Conservation (phyloP, 345 rosid genomes). For the Salix brachista region DNA sequence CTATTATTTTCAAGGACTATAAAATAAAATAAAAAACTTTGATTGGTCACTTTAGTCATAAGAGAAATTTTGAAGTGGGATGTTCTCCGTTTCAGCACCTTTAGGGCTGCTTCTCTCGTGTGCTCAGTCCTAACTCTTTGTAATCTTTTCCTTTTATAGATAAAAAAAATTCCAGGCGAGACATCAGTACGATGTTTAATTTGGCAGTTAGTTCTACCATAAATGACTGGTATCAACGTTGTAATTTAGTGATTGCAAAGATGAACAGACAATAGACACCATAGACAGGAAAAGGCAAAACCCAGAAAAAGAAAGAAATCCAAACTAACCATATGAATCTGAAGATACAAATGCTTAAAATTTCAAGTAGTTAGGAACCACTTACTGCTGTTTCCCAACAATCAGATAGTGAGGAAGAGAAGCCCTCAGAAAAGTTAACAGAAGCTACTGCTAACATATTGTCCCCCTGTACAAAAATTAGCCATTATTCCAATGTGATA, state of each 20-base stretch:
- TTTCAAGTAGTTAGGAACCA: slow-evolving; percentile 3
- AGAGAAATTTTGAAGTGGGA: not conserved
- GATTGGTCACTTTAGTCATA: not conserved
- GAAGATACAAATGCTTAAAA: not conserved
- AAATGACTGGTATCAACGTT: not conserved
- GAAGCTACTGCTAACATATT: slow-evolving; percentile 59
- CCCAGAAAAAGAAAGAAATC: not conserved
- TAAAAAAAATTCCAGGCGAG: too few species aligned
- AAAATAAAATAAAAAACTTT: too few species aligned
- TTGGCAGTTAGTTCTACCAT: not conserved
- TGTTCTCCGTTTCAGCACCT: not conserved
- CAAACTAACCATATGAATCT: not conserved
- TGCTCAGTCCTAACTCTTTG: not conserved
- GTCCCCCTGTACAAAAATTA: slow-evolving; percentile 48
- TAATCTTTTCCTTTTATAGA: not conserved
- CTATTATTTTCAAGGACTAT: not conserved
- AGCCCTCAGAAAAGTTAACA: slow-evolving; percentile 57
- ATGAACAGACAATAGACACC: not conserved
- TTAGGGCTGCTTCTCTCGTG: not conserved
- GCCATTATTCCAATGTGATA: slow-evolving; percentile 2
- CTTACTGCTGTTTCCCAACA: slow-evolving; percentile 70
- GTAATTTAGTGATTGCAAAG: not conserved
- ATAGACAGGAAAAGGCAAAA: not conserved
- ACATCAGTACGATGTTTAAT: not conserved
- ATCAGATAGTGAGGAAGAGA: slow-evolving; percentile 52